phyloP scores from a whole-genome alignment of 2,329 filamentous ascomycete genomes.

The Hymenoscyphus fructigenus region DNA sequence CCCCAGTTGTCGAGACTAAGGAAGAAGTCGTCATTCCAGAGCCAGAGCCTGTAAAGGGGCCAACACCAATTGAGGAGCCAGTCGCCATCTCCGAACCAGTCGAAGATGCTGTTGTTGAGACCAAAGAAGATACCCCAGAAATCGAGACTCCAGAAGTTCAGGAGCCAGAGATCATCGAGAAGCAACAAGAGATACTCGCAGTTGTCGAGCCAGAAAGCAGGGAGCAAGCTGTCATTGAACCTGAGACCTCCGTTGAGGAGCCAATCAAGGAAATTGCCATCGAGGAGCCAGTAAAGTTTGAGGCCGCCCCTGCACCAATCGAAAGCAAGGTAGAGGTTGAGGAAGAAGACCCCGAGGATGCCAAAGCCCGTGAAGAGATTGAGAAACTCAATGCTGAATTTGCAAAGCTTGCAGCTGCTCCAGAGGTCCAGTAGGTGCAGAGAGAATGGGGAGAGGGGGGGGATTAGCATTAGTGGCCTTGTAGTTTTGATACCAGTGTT shows the following conservation, averaged over 20 bases:
- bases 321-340: slow-evolving; percentile 3
- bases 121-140: slow-evolving; percentile 17
- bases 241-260: not conserved
- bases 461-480: not conserved
- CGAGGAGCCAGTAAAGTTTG: slow-evolving; percentile 4
- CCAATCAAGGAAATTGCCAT: not conserved
- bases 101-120: slow-evolving; percentile 8
- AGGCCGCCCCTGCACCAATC: not conserved
- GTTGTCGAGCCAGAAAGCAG: slow-evolving; percentile 16
- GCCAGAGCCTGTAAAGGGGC: slow-evolving; percentile 28
- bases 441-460: not conserved
- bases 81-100: slow-evolving; percentile 12
- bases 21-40: slow-evolving; percentile 20
- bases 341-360: slow-evolving; percentile 28
- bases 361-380: slow-evolving; percentile 30
- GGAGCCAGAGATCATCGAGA: slow-evolving; percentile 14
- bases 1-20: slow-evolving; percentile 14
- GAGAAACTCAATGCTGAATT: slow-evolving; percentile 32
- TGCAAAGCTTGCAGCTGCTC: slow-evolving; percentile 22
- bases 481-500: slow-evolving; percentile 5
- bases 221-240: not conserved
- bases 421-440: not conserved
- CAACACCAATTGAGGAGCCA: slow-evolving; percentile 26
- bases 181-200: slow-evolving; percentile 7
- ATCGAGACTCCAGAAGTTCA: not conserved